Conservation (phyloP, 805 yeast species). For the Pichia kluyveri region DNA sequence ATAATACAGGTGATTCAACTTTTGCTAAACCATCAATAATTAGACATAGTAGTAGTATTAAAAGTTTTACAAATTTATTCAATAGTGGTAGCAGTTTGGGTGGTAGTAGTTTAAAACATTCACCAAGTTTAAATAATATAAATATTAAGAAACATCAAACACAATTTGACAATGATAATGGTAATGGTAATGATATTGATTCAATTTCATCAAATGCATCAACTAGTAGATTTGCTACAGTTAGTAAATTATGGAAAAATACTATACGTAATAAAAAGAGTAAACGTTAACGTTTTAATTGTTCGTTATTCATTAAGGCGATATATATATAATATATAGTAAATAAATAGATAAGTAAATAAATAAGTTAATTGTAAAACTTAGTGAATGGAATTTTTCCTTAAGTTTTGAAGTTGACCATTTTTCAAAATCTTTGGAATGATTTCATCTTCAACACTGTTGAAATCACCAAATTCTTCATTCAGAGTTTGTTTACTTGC, state of each 20-base stretch:
- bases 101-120: neutral
- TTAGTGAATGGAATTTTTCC: neutral
- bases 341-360: neutral
- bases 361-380: too few species aligned
- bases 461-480: conserved; percentile 59
- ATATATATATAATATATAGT: neutral
- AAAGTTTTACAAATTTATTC: conserved; percentile 9
- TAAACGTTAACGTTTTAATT: neutral
- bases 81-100: neutral
- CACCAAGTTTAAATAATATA: neutral
- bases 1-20: neutral
- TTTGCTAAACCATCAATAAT: conserved; percentile 1
- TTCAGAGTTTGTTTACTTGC: conserved; percentile 60
- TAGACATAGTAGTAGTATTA: neutral
- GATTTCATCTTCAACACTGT: conserved; percentile 39
- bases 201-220: too few species aligned
- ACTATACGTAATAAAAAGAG: neutral
- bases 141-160: neutral
- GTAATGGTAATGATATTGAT: neutral
- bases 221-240: neutral
- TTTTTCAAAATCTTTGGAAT: conserved; percentile 47
- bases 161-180: neutral
- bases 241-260: neutral
- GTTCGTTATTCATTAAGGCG: neutral
- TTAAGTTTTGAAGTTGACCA: conserved; percentile 42